phyloP scores from a whole-genome alignment of 805 yeast species.

The Myxozyma udenii region DNA sequence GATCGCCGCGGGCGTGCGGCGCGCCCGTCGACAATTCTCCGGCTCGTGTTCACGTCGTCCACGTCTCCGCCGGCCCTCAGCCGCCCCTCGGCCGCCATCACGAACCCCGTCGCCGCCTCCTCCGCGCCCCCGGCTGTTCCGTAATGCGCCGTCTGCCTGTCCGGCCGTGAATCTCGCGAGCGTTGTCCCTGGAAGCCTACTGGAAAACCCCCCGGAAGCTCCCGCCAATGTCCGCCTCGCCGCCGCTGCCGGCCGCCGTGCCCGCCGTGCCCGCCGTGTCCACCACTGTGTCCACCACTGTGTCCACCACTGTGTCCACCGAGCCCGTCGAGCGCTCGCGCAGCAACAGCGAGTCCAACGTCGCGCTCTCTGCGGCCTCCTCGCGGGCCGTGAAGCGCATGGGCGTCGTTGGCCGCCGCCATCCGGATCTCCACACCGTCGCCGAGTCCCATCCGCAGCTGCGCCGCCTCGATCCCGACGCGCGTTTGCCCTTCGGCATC shows the following conservation, averaged over 20 bases:
- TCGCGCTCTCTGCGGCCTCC: constrained; percentile 13
- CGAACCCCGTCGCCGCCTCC: too few relatives aligned
- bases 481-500: not conserved
- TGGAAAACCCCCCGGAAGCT: not conserved
- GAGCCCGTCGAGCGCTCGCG: constrained; percentile 32
- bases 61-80: too few relatives aligned
- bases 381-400: constrained; percentile 30
- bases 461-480: not conserved
- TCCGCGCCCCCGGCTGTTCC: too few relatives aligned
- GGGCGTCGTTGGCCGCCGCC: constrained; percentile 31
- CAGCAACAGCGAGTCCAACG: constrained; percentile 31
- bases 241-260: not conserved
- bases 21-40: too few relatives aligned
- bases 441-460: constrained; percentile 2
- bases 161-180: too few relatives aligned
- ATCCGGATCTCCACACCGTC: constrained; percentile 26
- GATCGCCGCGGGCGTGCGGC: too few relatives aligned
- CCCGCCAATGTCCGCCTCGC: not conserved
- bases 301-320: not conserved
- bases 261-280: not conserved
- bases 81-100: too few relatives aligned
- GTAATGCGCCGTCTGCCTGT: too few relatives aligned
- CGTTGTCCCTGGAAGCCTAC: too few relatives aligned
- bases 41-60: too few relatives aligned
- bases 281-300: not conserved